phyloP scores from a whole-genome alignment of 106 monocot genomes.

The Iris macrosiphon region DNA sequence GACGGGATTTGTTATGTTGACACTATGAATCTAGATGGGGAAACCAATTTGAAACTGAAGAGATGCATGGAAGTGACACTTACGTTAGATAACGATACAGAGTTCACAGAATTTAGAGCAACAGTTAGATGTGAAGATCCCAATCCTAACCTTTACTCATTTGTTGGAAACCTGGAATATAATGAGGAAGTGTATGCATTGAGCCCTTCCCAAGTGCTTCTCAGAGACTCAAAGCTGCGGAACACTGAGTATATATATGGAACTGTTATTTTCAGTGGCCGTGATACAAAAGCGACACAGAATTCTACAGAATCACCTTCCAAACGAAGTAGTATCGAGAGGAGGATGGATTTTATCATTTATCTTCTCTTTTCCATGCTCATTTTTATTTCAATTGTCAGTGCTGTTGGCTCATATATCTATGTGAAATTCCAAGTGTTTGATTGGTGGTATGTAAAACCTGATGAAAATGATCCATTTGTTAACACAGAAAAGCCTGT shows the following conservation, averaged over 20 bases:
- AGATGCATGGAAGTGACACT: constrained; percentile 15
- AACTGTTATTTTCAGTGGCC: constrained; percentile 13
- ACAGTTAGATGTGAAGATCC: constrained; percentile 17
- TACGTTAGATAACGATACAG: neutral
- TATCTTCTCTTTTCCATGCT: constrained; percentile 14
- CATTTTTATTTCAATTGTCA: constrained; percentile 11
- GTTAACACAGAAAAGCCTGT: constrained; percentile 38
- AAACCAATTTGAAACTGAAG: constrained; percentile 19
- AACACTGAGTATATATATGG: constrained; percentile 22
- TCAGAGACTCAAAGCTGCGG: constrained; percentile 20
- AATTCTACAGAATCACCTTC: constrained; percentile 19
- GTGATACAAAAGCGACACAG: constrained; percentile 19
- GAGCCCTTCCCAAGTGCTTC: constrained; percentile 11
- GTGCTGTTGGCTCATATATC: constrained; percentile 1
- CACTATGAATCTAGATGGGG: constrained; percentile 26
- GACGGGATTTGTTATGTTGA: constrained; percentile 21
- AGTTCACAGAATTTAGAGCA: constrained; percentile 11
- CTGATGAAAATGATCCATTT: constrained; percentile 29
- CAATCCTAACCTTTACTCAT: constrained; percentile 18
- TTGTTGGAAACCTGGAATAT: constrained; percentile 16
- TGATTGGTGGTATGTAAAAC: constrained; percentile 61
- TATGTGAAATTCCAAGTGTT: neutral
- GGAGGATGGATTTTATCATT: constrained; percentile 18
- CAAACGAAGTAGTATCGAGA: constrained; percentile 18
- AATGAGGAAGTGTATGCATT: constrained; percentile 4